These are phyloP conservation scores for Trichophyton rubrum DNA, from an alignment of 2,329 filamentous ascomycete genomes.

Conservation along the genomic window DNA sequence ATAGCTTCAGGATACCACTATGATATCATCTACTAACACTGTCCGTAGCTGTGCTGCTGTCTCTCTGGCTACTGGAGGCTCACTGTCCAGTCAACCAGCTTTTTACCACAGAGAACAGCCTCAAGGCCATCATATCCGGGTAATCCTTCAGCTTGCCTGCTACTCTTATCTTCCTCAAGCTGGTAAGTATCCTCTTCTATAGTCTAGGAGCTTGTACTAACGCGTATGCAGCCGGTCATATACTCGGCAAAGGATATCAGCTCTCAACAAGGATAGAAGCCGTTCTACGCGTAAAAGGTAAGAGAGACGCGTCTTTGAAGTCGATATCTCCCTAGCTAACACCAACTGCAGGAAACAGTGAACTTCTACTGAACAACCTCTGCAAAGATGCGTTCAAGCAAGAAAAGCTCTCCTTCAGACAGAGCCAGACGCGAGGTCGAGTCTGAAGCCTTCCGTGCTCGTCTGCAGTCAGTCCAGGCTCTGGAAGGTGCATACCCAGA, in stretches of 20 bases:
- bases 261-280: neutral
- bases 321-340: neutral
- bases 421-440: neutral
- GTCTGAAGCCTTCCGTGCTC: constrained; percentile 4
- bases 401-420: neutral
- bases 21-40: neutral
- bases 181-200: neutral
- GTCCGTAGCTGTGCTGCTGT: neutral
- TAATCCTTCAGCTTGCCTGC: neutral
- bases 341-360: neutral
- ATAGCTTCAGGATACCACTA: neutral
- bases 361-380: neutral
- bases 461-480: neutral
- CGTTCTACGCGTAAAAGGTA: neutral
- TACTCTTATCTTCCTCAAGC: neutral
- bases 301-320: neutral
- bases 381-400: neutral
- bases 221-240: neutral
- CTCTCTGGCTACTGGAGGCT: neutral
- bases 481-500: constrained; percentile 4
- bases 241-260: neutral
- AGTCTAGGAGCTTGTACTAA: neutral
- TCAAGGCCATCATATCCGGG: neutral
- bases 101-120: neutral
- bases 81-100: neutral